Evolutionary conservation across 1,284 basidiomycete species (phyloP).

Genomic region (Mycena citricolor): DNA sequence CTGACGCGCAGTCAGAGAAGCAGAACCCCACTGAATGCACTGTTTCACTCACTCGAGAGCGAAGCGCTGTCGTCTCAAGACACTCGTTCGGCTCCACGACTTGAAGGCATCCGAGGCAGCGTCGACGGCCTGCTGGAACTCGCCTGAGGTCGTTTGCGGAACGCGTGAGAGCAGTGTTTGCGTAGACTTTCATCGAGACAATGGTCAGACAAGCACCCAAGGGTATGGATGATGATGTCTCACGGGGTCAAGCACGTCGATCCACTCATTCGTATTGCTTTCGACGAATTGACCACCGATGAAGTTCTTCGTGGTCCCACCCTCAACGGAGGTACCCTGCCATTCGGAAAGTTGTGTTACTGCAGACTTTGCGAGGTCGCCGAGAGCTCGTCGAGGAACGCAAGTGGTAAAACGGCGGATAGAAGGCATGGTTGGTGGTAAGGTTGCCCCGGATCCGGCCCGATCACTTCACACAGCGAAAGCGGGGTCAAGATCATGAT

Average conservation of each 20-base stretch:
- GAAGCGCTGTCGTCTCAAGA: conserved; percentile 87
- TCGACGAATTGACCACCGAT: conserved; percentile 87
- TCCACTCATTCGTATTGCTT: conserved; percentile 75
- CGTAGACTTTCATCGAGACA: too few species aligned
- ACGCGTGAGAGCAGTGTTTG: conserved; percentile 88
- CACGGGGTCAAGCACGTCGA: conserved; percentile 87
- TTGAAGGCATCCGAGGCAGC: conserved; percentile 89
- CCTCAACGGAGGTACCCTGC: conserved; percentile 84
- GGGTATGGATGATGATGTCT: conserved; percentile 27
- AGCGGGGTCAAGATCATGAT: too few species aligned
- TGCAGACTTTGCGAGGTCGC: too few species aligned
- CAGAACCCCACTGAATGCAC: conserved; percentile 2
- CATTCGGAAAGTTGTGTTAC: too few species aligned
- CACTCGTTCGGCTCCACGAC: conserved; percentile 84
- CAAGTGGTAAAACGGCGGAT: too few species aligned
- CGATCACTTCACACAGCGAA: too few species aligned
- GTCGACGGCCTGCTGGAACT: conserved; percentile 86
- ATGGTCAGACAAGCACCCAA: neutral
- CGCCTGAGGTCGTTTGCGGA: conserved; percentile 82
- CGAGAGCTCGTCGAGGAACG: too few species aligned
- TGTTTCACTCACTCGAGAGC: conserved; percentile 71
- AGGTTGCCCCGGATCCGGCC: too few species aligned
- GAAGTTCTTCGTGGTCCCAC: conserved; percentile 88
- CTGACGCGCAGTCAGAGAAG: too few species aligned
- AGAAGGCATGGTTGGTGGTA: too few species aligned